These are phyloP conservation scores for Asterionellopsis glacialis DNA, from an alignment of 108 stramenopile genomes.

Conservation along the genomic window DNA sequence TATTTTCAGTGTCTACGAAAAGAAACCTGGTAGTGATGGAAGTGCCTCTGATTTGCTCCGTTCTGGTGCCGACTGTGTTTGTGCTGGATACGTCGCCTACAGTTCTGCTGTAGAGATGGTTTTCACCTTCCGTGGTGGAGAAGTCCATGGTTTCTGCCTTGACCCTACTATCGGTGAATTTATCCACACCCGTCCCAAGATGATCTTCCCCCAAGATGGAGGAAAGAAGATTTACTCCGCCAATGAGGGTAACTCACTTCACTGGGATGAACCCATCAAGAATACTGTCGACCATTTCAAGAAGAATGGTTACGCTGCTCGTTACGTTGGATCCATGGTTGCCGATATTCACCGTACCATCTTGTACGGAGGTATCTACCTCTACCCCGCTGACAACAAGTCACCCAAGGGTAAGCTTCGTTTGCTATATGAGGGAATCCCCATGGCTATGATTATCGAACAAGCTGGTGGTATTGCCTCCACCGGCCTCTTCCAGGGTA, in stretches of 20 bases:
- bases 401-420: constrained; percentile 93
- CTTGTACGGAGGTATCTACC: constrained; percentile 97
- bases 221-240: constrained; percentile 95
- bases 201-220: constrained; percentile 87
- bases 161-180: constrained; percentile 99
- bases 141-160: constrained; percentile 96
- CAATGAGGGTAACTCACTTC: constrained; percentile 94
- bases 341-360: constrained; percentile 99
- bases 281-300: constrained; percentile 89
- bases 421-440: constrained; percentile 98
- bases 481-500: constrained; percentile 91
- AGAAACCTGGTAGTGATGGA: constrained; percentile 62
- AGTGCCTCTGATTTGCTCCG: constrained; percentile 90
- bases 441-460: constrained; percentile 99
- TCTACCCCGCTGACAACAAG: constrained; percentile 97
- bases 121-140: constrained; percentile 84
- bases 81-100: constrained; percentile 94
- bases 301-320: constrained; percentile 69
- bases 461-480: constrained; percentile 96
- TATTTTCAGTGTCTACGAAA: constrained; percentile 96
- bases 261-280: constrained; percentile 95
- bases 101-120: constrained; percentile 89
- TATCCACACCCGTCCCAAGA: constrained; percentile 89
- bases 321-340: constrained; percentile 99
- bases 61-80: constrained; percentile 88